Base-by-base conservation (phyloP, 2,329 filamentous ascomycete genomes). In the Biscogniauxia sp. region DNA sequence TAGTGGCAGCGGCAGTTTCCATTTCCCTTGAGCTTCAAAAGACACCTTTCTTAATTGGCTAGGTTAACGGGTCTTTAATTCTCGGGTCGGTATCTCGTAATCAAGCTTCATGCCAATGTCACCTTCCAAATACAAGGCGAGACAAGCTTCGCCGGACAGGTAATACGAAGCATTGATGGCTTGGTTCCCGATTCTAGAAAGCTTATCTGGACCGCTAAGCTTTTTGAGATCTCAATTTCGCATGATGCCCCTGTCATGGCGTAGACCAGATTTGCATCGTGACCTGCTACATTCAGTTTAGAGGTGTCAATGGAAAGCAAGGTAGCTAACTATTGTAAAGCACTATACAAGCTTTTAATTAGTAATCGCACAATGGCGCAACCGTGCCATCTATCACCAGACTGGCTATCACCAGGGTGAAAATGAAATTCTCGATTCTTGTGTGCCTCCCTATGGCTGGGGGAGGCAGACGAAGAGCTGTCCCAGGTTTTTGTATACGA, bases 131-230 rank as follows among this genome's bases (percentile, higher is more conserved):
- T 51, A 37, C 52, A 51, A 58, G 17, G 20, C 51, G 37, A 53
- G 37, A 53, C 45, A 58, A 58, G 56, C 56, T 54, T 58, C 51
- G 20, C 52, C 51, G 51, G 25, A 45, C 56, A 41, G 15, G 20
- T 23, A 54, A 32, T 51, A 49, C 20, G 25, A 45, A 51, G 37
- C 17, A 20, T 26, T 58, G 51, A 54, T 54, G 19, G 37, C 37
- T 20, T 45, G 41, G 55, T 11, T 6, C 17, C 37, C 15, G 15
- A 53, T 37, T 20, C 51, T 51, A 32, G 51, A 58, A 58, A 58
- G 56, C 56, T 58, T 58, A 58, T 51, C 57, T 23, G 32, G 5
- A 54, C 51, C 41, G 56, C 56, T 54, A 58, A 58, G 56, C 56
- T 58, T 58, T 53, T 51, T 41, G 20, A 58, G 56, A 54, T 49